phyloP scores from a whole-genome alignment of 1,139 yeast genomes.

The Kluyveromyces marxianus region DNA sequence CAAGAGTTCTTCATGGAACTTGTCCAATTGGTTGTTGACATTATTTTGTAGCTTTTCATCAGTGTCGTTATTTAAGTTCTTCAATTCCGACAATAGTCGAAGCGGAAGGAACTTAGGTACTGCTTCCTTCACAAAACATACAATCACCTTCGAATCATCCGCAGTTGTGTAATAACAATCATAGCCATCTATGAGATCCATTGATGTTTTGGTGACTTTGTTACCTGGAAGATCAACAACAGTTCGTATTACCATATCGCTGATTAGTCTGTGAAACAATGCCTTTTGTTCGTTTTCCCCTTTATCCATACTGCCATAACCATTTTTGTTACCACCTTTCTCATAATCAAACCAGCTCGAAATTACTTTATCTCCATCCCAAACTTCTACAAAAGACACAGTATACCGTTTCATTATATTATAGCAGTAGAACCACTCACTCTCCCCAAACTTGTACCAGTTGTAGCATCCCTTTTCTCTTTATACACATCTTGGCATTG shows the following conservation, averaged over 20 bases:
- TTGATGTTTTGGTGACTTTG: conserved; percentile 28
- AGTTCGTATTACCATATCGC: conserved; percentile 28
- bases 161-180: conserved; percentile 30
- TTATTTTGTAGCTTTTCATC: conserved; percentile 19
- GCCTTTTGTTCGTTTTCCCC: conserved; percentile 16
- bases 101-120: conserved; percentile 29
- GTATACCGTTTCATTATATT: conserved; percentile 1
- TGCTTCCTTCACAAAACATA: conserved; percentile 23
- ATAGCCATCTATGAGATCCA: conserved; percentile 25
- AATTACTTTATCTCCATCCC: conserved; percentile 18
- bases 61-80: conserved; percentile 15
- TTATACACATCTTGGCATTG: too few relatives aligned
- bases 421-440: neutral
- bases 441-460: neutral
- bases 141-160: conserved; percentile 14
- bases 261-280: conserved; percentile 22
- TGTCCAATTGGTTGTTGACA: conserved; percentile 22
- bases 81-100: conserved; percentile 26
- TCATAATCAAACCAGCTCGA: conserved; percentile 11
- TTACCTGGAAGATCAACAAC: conserved; percentile 26
- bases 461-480: neutral
- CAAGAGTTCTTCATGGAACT: conserved; percentile 27
- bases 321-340: conserved; percentile 1
- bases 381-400: conserved; percentile 25
- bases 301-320: conserved; percentile 17